phyloP scores from a whole-genome alignment of 148 eudicot genomes.

The Rhododendron kiyosumense region DNA sequence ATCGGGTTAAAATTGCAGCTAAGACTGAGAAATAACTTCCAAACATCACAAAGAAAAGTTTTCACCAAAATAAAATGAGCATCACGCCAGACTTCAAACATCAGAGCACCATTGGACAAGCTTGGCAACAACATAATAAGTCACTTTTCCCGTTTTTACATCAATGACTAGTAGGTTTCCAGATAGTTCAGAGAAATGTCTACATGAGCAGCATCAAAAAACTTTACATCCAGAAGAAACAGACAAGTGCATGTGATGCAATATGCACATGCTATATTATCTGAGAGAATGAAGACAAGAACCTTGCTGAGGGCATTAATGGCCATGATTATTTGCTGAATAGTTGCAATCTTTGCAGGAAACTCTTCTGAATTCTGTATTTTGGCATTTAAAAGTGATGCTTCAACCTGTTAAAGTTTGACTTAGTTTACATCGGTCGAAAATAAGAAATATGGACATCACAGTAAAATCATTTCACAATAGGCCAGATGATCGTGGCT shows the following conservation, averaged over 20 bases:
- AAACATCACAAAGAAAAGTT: background rate
- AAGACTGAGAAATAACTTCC: background rate
- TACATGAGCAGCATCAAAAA: background rate
- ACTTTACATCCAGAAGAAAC: constrained; percentile 1
- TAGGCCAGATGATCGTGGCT: background rate
- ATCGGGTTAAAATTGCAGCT: background rate
- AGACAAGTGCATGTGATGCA: background rate
- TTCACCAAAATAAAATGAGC: background rate
- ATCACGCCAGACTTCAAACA: background rate
- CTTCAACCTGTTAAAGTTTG: constrained; percentile 56
- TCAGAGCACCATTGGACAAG: background rate
- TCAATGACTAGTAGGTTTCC: background rate
- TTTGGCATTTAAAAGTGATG: constrained; percentile 50
- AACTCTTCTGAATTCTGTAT: constrained; percentile 49
- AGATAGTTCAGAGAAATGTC: background rate
- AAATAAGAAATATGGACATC: background rate
- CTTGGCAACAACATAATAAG: background rate
- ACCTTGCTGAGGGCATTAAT: constrained; percentile 99
- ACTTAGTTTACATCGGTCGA: constrained; percentile 4
- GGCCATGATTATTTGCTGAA: constrained; percentile 89
- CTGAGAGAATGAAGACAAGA: background rate
- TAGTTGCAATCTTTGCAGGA: constrained; percentile 41
- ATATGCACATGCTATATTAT: background rate
- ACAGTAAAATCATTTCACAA: constrained; percentile 1
- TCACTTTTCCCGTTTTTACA: background rate